A percentile compares a stretch with the other conserved stretches of the same genome.
These are phyloP conservation scores for Apiotrichum siamense DNA, from an alignment of 1,284 basidiomycete species.

Conservation along the genomic window DNA sequence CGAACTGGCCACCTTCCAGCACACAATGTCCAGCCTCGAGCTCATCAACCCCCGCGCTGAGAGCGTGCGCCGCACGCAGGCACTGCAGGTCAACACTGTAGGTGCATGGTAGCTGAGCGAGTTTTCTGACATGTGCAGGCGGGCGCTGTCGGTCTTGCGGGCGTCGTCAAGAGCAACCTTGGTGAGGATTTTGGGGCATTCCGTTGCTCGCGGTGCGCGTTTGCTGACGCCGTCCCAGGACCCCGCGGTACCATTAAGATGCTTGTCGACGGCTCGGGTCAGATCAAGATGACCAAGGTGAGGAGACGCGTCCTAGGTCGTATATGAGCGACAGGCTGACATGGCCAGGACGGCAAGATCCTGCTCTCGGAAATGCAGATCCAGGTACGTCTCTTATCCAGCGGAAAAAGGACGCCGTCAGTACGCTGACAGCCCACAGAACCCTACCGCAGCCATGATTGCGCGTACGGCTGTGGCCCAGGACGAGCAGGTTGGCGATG, in stretches of 20 bases:
- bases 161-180: conserved; percentile 94
- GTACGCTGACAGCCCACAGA: conserved; percentile 49
- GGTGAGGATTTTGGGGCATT: too few relatives aligned
- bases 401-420: neutral
- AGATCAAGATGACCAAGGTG: conserved; percentile 98
- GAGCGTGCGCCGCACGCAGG: conserved; percentile 84
- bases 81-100: conserved; percentile 72
- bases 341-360: conserved; percentile 79
- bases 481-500: conserved; percentile 98
- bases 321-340: neutral
- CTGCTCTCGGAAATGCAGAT: conserved; percentile 99
- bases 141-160: conserved; percentile 94
- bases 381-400: conserved; percentile 52
- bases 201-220: conserved; percentile 7
- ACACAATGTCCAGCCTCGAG: conserved; percentile 57
- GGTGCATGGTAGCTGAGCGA: conserved; percentile 9
- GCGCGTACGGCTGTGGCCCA: conserved; percentile 96
- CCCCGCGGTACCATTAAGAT: conserved; percentile 96
- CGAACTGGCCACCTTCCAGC: neutral
- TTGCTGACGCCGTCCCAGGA: conserved; percentile 52
- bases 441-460: conserved; percentile 99
- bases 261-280: conserved; percentile 98
- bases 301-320: conserved; percentile 3
- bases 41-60: conserved; percentile 94
- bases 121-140: conserved; percentile 22